Evolutionary conservation across 306 rosid species (phyloP).

Genomic region (Cercis canadensis): DNA sequence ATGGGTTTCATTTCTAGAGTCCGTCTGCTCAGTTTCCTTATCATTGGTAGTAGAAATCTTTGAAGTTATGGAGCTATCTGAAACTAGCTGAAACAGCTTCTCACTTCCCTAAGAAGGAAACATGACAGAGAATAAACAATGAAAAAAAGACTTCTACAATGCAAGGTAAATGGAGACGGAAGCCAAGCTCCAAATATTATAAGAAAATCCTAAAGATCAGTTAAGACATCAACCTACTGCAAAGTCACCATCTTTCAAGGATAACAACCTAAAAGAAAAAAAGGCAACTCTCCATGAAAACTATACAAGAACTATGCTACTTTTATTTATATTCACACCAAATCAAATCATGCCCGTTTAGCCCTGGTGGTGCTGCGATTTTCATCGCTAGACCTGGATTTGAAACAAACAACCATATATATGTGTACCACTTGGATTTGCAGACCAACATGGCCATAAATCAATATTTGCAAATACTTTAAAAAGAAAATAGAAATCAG

Average conservation of each 20-base stretch:
- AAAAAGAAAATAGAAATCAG: background rate
- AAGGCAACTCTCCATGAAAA: background rate
- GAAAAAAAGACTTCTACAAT: background rate
- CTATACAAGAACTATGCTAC: slow-evolving; percentile 9
- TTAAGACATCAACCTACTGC: slow-evolving; percentile 20
- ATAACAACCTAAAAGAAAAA: background rate
- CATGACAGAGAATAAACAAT: slow-evolving; percentile 23
- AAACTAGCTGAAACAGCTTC: slow-evolving; percentile 77
- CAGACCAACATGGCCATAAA: slow-evolving; percentile 11
- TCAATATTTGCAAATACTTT: background rate
- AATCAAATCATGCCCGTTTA: slow-evolving; percentile 21
- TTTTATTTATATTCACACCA: background rate
- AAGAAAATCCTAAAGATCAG: slow-evolving; percentile 5
- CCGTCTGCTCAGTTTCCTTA: slow-evolving; percentile 41
- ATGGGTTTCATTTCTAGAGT: slow-evolving; percentile 36
- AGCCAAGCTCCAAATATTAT: slow-evolving; percentile 26
- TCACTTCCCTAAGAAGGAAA: slow-evolving; percentile 76
- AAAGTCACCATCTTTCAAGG: slow-evolving; percentile 29
- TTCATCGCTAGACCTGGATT: slow-evolving; percentile 8
- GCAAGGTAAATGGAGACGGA: too few species aligned
- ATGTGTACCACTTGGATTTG: slow-evolving; percentile 12
- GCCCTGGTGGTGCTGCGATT: background rate
- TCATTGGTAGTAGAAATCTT: slow-evolving; percentile 13
- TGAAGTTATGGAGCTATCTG: slow-evolving; percentile 48
- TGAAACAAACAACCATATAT: background rate